Percentiles rank a stretch among this genome's conserved stretches.
phyloP scores from a whole-genome alignment of 345 rosid species.

The Noccaea caerulescens region DNA sequence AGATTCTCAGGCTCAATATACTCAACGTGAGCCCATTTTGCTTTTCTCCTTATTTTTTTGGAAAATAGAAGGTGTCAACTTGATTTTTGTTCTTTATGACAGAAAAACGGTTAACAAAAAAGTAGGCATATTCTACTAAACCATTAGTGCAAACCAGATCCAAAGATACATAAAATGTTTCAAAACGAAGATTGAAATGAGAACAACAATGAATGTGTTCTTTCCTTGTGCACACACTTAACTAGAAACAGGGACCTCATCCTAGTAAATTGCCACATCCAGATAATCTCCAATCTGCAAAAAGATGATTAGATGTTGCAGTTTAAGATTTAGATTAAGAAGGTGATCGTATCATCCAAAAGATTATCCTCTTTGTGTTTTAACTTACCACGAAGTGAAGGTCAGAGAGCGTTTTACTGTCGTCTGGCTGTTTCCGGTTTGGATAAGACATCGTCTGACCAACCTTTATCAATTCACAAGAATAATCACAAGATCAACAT shows the following conservation, averaged over 20 bases:
- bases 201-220: slow-evolving; percentile 23
- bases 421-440: slow-evolving; percentile 75
- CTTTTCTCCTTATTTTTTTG: no score
- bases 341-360: not conserved
- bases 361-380: not conserved
- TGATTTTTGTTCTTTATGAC: not conserved
- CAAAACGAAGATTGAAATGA: slow-evolving; percentile 24
- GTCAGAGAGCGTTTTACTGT: slow-evolving; percentile 69
- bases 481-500: slow-evolving; percentile 22
- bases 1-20: no score
- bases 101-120: not conserved
- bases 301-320: slow-evolving; percentile 18
- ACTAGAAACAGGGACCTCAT: slow-evolving; percentile 6
- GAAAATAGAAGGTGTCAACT: no score
- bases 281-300: slow-evolving; percentile 90
- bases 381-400: slow-evolving; percentile 73
- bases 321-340: not conserved
- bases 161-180: slow-evolving; percentile 32
- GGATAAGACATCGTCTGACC: slow-evolving; percentile 78
- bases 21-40: no score
- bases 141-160: slow-evolving; percentile 23
- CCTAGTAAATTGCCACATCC: slow-evolving; percentile 71
- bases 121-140: slow-evolving; percentile 3
- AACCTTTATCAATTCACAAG: slow-evolving; percentile 54
- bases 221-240: slow-evolving; percentile 22